Percentiles rank a stretch among this genome's conserved stretches.
These are phyloP conservation scores for Blastocystis sp. DNA, from an alignment of 352 stramenopile genomes.

Conservation along the genomic window DNA sequence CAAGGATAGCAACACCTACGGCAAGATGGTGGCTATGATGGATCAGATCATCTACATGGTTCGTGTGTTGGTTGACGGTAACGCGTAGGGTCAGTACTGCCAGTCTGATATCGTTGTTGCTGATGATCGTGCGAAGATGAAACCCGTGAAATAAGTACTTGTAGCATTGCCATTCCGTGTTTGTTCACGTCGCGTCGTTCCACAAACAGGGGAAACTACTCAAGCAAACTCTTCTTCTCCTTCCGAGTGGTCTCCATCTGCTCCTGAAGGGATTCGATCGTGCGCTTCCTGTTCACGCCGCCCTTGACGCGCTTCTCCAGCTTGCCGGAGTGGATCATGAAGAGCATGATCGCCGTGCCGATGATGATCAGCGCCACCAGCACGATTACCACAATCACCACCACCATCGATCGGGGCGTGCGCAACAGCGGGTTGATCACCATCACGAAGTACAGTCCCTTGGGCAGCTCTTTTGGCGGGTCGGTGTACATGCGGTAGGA, in stretches of 20 bases:
- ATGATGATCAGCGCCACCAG: not conserved
- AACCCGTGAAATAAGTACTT: constrained; percentile 29
- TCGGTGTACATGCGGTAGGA: not conserved
- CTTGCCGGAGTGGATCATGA: not conserved
- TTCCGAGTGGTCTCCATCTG: not conserved
- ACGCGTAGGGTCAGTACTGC: constrained; percentile 43
- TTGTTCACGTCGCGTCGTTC: not conserved
- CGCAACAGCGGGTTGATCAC: not conserved
- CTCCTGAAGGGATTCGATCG: not conserved
- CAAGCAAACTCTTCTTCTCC: not conserved
- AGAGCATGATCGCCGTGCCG: not conserved
- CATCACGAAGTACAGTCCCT: constrained; percentile 15
- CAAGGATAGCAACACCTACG: constrained; percentile 45
- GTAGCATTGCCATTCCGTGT: not conserved
- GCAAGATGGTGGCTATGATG: constrained; percentile 63
- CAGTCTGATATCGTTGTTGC: constrained; percentile 54
- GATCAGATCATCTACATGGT: constrained; percentile 66
- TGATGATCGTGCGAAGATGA: constrained; percentile 64
- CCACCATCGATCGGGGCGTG: not conserved
- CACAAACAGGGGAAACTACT: not conserved
- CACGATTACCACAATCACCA: not conserved
- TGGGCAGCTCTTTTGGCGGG: not conserved
- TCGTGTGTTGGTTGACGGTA: not conserved
- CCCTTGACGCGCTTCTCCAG: not conserved
- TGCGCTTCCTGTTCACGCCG: not conserved